A percentile compares a stretch with the other conserved stretches of the same genome.
Conservation (phyloP, 768 basidiomycete species). For the Lyophyllum decastes region DNA sequence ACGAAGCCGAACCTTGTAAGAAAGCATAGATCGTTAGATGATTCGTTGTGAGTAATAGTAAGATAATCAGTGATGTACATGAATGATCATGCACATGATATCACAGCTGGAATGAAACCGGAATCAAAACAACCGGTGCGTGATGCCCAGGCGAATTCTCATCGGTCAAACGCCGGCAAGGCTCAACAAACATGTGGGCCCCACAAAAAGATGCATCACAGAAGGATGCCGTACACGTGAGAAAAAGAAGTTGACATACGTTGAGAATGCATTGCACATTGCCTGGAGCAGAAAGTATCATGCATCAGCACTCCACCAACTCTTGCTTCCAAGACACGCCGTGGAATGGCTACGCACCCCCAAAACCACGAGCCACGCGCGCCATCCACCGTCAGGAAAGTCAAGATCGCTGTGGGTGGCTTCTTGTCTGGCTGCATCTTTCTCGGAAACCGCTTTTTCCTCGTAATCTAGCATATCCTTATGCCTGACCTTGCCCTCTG, state of each 20-base stretch:
- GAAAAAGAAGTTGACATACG: slow-evolving; percentile 24
- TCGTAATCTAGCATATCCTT: not conserved
- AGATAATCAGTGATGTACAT: too few relatives aligned
- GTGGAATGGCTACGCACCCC: slow-evolving; percentile 31
- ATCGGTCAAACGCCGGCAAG: too few relatives aligned
- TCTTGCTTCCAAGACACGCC: too few relatives aligned
- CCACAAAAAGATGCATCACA: too few relatives aligned
- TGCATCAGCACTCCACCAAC: too few relatives aligned
- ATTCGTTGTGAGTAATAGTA: too few relatives aligned
- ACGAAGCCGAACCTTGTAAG: slow-evolving; percentile 60
- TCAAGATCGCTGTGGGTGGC: slow-evolving; percentile 5
- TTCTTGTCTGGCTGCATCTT: not conserved
- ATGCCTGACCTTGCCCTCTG: not conserved
- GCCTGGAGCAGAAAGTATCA: slow-evolving; percentile 25
- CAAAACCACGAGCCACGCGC: slow-evolving; percentile 45
- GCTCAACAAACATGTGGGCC: too few relatives aligned
- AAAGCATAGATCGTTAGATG: not conserved
- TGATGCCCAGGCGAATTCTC: too few relatives aligned
- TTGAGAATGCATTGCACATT: slow-evolving; percentile 47
- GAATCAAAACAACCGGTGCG: too few relatives aligned
- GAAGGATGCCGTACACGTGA: not conserved
- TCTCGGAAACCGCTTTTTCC: not conserved
- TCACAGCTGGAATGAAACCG: too few relatives aligned
- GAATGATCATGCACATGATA: too few relatives aligned
- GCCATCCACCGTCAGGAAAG: slow-evolving; percentile 45